A percentile compares a stretch with the other conserved stretches of the same genome.
These are phyloP conservation scores for Fusarium nelsonii DNA, from an alignment of 2,329 filamentous ascomycete genomes.

Conservation along the genomic window DNA sequence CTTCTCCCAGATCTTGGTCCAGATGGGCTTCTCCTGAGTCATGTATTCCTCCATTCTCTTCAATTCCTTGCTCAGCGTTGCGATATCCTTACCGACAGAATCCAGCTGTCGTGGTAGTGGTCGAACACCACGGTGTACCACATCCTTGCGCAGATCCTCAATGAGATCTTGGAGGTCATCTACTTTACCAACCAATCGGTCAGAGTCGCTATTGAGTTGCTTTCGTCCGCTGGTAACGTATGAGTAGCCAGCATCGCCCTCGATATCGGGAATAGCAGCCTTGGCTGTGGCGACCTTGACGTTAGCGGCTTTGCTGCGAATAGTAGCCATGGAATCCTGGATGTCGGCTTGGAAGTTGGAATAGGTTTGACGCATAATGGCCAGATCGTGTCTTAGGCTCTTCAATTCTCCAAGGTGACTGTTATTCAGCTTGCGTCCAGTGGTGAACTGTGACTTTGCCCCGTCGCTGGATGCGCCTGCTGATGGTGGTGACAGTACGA, in stretches of 20 bases:
- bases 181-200: conserved; percentile 89
- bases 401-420: conserved; percentile 83
- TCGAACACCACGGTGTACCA: conserved; percentile 91
- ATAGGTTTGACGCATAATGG: conserved; percentile 92
- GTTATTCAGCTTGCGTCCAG: conserved; percentile 62
- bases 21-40: conserved; percentile 90
- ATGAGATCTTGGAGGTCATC: conserved; percentile 98
- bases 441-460: conserved; percentile 50
- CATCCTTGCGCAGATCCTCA: conserved; percentile 96
- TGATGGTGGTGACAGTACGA: conserved; percentile 63
- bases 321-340: conserved; percentile 84
- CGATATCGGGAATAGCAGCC: conserved; percentile 76
- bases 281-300: conserved; percentile 83
- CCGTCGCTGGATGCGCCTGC: conserved; percentile 59
- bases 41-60: conserved; percentile 96
- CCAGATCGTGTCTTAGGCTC: conserved; percentile 85
- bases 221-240: conserved; percentile 92
- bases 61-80: conserved; percentile 82
- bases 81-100: conserved; percentile 88
- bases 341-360: conserved; percentile 91
- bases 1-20: conserved; percentile 99
- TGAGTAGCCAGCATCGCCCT: conserved; percentile 82
- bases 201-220: conserved; percentile 85
- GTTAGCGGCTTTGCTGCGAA: conserved; percentile 83
- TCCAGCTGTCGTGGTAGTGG: conserved; percentile 92